These are phyloP conservation scores for Malassezia arunalokei DNA, from an alignment of 1,284 basidiomycete genomes.

Conservation along the genomic window DNA sequence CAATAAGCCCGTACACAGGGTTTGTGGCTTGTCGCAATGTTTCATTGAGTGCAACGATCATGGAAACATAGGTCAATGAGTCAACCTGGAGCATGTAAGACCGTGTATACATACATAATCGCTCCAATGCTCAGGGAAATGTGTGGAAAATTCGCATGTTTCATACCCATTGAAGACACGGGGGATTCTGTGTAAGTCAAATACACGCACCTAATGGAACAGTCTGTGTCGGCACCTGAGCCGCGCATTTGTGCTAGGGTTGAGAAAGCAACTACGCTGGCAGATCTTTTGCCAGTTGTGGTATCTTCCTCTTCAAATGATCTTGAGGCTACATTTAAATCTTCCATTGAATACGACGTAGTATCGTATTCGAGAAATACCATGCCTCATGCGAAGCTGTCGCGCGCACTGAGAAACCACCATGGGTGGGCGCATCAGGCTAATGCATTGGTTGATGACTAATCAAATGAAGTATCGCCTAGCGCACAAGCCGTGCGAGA, in stretches of 20 bases:
- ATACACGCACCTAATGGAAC: neutral
- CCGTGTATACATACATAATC: neutral
- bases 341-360: neutral
- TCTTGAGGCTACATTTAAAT: neutral
- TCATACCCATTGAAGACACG: conserved; percentile 4
- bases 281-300: neutral
- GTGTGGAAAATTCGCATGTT: neutral
- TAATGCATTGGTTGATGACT: neutral
- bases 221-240: neutral
- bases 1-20: conserved; percentile 4
- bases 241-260: neutral
- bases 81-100: neutral
- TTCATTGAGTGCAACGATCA: conserved; percentile 1
- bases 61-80: neutral
- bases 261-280: neutral
- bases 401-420: no score
- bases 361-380: no score
- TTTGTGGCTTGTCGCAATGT: neutral
- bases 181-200: neutral
- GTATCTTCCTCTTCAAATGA: neutral
- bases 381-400: no score
- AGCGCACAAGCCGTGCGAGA: neutral
- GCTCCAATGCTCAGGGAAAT: neutral
- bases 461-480: neutral
- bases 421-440: no score